Percentiles rank a stretch among this genome's conserved stretches.
phyloP scores from a whole-genome alignment of 345 rosid species.

The Rhizophora mangle region DNA sequence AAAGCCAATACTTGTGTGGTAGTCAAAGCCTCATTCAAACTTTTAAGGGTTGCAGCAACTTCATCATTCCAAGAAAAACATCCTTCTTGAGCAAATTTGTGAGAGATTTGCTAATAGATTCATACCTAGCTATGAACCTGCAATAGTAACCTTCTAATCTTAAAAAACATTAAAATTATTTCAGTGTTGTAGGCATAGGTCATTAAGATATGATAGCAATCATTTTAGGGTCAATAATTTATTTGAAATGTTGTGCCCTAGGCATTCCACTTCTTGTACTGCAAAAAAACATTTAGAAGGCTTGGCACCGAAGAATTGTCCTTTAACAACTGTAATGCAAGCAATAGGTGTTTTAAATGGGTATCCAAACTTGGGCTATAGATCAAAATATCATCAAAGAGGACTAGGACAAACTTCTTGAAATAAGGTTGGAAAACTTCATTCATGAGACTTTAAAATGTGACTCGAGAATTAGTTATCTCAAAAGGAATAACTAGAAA shows the following conservation, averaged over 20 bases:
- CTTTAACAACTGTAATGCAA: background rate
- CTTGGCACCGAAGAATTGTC: background rate
- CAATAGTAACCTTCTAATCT: background rate
- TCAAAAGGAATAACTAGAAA: background rate
- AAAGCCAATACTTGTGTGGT: rapidly evolving
- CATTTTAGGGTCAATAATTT: background rate
- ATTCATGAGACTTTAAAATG: background rate
- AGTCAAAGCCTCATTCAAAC: rapidly evolving
- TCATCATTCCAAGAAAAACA: no score
- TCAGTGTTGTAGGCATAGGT: no score
- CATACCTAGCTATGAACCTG: no score
- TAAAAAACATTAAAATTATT: background rate
- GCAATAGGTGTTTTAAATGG: no score
- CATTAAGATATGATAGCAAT: no score
- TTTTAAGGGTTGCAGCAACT: background rate
- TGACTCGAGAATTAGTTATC: background rate
- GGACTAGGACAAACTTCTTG: background rate
- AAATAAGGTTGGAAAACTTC: background rate
- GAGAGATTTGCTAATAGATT: background rate
- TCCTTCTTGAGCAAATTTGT: background rate
- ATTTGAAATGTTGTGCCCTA: no score
- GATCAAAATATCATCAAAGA: background rate
- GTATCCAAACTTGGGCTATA: background rate
- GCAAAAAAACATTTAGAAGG: background rate
- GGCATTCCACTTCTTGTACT: no score